Evolutionary conservation across 2,329 filamentous ascomycete genomes (phyloP).

Genomic region (Fusarium compactum): DNA sequence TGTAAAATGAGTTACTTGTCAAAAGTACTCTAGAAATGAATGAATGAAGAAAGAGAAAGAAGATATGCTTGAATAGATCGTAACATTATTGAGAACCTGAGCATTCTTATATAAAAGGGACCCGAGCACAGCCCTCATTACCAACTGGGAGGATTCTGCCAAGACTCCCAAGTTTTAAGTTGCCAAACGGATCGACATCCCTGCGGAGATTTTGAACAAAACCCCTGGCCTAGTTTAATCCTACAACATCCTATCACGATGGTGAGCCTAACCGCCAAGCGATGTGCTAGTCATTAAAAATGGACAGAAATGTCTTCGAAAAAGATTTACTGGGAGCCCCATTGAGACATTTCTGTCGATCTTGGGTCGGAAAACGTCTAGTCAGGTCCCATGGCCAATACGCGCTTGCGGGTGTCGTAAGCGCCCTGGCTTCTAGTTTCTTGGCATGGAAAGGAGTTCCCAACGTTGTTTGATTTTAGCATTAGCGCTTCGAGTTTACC

Average conservation of each 20-base stretch:
- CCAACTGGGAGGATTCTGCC: not conserved
- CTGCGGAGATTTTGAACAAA: not conserved
- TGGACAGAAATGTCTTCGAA: not conserved
- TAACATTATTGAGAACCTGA: not conserved
- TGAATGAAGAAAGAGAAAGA: not conserved
- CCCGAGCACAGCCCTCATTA: too few relatives aligned
- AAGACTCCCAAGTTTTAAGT: constrained; percentile 10
- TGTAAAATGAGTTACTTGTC: constrained; percentile 11
- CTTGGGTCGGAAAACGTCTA: not conserved
- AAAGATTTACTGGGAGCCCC: not conserved
- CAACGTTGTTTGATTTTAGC: not conserved
- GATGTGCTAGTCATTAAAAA: not conserved
- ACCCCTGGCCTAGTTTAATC: not conserved
- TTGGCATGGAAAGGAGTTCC: constrained; percentile 4
- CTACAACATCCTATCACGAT: not conserved
- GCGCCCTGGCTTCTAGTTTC: constrained; percentile 4
- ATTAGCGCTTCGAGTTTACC: too few relatives aligned
- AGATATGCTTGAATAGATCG: not conserved
- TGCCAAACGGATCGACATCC: constrained; percentile 8
- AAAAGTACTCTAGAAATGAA: constrained; percentile 10
- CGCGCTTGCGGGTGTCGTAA: not conserved
- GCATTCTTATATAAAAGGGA: not conserved
- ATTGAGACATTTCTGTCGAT: not conserved
- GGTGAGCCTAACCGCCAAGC: not conserved
- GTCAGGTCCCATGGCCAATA: not conserved